Evolutionary conservation across 2,329 filamentous ascomycete genomes (phyloP).

Genomic region (Ophiostoma angusticollis): DNA sequence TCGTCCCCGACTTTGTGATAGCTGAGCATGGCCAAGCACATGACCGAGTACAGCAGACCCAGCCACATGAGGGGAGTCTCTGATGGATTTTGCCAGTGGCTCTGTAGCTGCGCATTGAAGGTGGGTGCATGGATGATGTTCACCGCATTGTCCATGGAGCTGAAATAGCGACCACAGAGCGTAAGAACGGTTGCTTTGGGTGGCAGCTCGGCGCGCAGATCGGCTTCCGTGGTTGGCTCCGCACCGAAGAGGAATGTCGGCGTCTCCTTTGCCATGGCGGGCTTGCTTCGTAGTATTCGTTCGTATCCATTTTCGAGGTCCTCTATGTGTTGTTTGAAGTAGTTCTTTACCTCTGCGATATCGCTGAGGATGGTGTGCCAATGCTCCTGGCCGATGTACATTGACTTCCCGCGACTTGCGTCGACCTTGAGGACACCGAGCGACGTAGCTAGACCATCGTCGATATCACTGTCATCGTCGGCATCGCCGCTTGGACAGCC

Average conservation of each 20-base stretch:
- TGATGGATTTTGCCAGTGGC: slow-evolving; percentile 58
- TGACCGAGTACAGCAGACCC: slow-evolving; percentile 61
- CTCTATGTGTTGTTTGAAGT: slow-evolving; percentile 75
- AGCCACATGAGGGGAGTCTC: slow-evolving; percentile 68
- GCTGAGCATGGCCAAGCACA: slow-evolving; percentile 65
- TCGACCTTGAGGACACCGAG: slow-evolving; percentile 77
- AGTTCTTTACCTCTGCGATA: slow-evolving; percentile 87
- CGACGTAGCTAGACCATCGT: slow-evolving; percentile 55
- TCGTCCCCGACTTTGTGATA: slow-evolving; percentile 71
- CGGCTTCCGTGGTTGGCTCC: slow-evolving; percentile 55
- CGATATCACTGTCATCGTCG: slow-evolving; percentile 55
- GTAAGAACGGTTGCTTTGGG: slow-evolving; percentile 72
- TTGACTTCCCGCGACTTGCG: slow-evolving; percentile 59
- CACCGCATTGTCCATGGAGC: slow-evolving; percentile 59
- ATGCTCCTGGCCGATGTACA: slow-evolving; percentile 72
- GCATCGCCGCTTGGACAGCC: slow-evolving; percentile 27
- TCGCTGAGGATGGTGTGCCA: slow-evolving; percentile 71
- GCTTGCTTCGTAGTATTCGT: slow-evolving; percentile 58
- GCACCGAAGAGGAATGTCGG: slow-evolving; percentile 71
- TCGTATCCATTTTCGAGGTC: slow-evolving; percentile 74
- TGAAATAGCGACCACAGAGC: slow-evolving; percentile 81
- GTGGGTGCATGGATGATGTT: slow-evolving; percentile 72
- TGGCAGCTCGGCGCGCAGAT: slow-evolving; percentile 69
- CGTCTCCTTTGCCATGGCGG: slow-evolving; percentile 45
- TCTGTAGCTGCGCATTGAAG: slow-evolving; percentile 59